Conservation (phyloP, 768 basidiomycete species). For the Rhodotorula paludigena region DNA sequence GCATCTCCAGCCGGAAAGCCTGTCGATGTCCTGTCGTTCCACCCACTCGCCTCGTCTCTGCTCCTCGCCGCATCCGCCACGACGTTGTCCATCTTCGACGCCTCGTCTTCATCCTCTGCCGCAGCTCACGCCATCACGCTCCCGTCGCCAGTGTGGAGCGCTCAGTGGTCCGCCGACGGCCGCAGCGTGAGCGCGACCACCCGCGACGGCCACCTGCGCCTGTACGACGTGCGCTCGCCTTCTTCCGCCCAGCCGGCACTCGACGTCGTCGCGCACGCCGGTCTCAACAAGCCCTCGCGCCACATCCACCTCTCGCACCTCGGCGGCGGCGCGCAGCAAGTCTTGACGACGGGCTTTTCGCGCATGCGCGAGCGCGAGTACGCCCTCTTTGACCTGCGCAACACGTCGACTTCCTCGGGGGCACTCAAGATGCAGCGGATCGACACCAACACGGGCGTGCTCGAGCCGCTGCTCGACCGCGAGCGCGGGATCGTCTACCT, state of each 20-base stretch:
- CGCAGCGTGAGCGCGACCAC: slow-evolving; percentile 8
- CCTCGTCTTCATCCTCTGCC: not conserved
- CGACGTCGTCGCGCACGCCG: slow-evolving; percentile 7
- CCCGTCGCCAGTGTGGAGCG: slow-evolving; percentile 10
- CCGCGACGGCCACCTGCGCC: slow-evolving; percentile 23
- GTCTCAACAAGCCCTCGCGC: slow-evolving; percentile 30
- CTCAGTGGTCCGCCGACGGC: slow-evolving; percentile 22
- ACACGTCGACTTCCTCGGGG: not conserved
- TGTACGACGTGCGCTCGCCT: slow-evolving; percentile 26
- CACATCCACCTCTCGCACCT: slow-evolving; percentile 21
- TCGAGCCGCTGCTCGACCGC: slow-evolving; percentile 46
- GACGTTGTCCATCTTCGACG: slow-evolving; percentile 18
- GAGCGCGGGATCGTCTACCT: slow-evolving; percentile 46
- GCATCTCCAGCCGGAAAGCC: slow-evolving; percentile 6
- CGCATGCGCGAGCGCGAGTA: slow-evolving; percentile 46
- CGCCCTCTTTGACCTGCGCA: slow-evolving; percentile 41
- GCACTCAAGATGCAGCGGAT: slow-evolving; percentile 40
- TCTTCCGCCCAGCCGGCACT: not conserved
- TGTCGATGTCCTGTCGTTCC: slow-evolving; percentile 31
- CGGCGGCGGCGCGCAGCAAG: not conserved
- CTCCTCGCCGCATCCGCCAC: not conserved
- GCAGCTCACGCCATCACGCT: not conserved
- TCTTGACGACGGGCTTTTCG: slow-evolving; percentile 29
- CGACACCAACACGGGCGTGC: slow-evolving; percentile 45
- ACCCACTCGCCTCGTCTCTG: slow-evolving; percentile 32